Evolutionary conservation across 2,329 filamentous ascomycete genomes (phyloP).

Genomic region (Botrytis fabae): DNA sequence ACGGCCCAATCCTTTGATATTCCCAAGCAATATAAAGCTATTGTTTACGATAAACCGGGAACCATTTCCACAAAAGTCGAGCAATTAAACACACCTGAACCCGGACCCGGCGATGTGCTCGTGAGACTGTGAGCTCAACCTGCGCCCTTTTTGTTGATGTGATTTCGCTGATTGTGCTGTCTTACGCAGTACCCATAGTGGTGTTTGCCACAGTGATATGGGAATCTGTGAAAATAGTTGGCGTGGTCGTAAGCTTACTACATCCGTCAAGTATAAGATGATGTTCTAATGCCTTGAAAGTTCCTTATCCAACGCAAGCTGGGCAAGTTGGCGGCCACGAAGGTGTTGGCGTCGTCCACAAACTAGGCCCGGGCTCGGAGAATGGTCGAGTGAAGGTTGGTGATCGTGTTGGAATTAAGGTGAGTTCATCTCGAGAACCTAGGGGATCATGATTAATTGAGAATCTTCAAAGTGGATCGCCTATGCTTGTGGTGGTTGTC

Average conservation of each 20-base stretch:
- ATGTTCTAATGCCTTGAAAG: constrained; percentile 48
- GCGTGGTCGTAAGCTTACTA: constrained; percentile 34
- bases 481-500: constrained; percentile 56
- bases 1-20: constrained; percentile 42
- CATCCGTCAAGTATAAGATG: constrained; percentile 20
- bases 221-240: constrained; percentile 53
- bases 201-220: constrained; percentile 65
- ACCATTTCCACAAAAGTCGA: constrained; percentile 64
- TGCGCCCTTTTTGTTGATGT: background rate
- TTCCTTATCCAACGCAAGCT: constrained; percentile 58
- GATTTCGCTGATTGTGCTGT: constrained; percentile 19
- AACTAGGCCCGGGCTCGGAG: constrained; percentile 62
- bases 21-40: constrained; percentile 62
- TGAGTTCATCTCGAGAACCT: constrained; percentile 37
- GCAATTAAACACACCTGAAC: constrained; percentile 64
- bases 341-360: constrained; percentile 64
- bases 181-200: constrained; percentile 55
- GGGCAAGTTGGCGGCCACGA: constrained; percentile 70
- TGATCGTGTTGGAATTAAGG: constrained; percentile 68
- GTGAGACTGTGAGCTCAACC: constrained; percentile 54
- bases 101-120: constrained; percentile 61
- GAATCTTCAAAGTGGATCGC: constrained; percentile 49
- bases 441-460: background rate
- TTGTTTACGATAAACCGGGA: constrained; percentile 65
- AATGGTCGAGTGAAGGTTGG: constrained; percentile 59